Evolutionary conservation across 2,329 filamentous ascomycete genomes (phyloP).

Genomic region (Periconia digitata): DNA sequence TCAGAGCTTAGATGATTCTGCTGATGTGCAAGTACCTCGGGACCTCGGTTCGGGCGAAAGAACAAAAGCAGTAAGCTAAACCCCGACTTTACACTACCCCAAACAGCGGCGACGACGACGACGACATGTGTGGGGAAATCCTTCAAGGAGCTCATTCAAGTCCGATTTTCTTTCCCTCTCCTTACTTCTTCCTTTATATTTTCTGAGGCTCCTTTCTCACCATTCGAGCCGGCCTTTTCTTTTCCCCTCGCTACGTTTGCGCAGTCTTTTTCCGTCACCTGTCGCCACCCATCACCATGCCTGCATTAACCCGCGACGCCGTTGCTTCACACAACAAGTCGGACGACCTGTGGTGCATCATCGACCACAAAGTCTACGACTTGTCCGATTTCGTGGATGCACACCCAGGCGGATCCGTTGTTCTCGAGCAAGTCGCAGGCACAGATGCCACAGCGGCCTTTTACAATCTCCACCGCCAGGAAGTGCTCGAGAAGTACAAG

Average conservation of each 20-base stretch:
- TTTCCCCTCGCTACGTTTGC: too few relatives aligned
- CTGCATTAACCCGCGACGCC: conserved; percentile 54
- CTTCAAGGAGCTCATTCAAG: neutral
- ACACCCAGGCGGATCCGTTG: conserved; percentile 79
- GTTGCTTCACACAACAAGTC: conserved; percentile 76
- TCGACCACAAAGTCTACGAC: conserved; percentile 87
- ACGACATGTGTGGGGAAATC: neutral
- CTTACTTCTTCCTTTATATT: neutral
- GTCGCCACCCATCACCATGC: conserved; percentile 30
- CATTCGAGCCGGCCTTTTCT: too few relatives aligned
- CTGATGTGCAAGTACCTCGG: neutral
- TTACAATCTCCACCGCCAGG: conserved; percentile 90
- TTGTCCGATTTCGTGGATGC: conserved; percentile 82
- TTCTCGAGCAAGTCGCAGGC: conserved; percentile 78
- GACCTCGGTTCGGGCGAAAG: neutral
- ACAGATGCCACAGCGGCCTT: conserved; percentile 80
- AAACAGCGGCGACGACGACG: neutral
- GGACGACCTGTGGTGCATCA: conserved; percentile 78
- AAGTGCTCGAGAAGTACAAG: conserved; percentile 80
- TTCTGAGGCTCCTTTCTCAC: neutral
- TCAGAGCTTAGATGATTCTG: neutral
- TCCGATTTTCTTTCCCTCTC: neutral
- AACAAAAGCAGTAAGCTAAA: too few relatives aligned
- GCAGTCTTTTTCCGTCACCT: too few relatives aligned
- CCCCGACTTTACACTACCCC: neutral